Conservation (phyloP, 768 basidiomycete genomes). For the Candolleomyces efflorescens region DNA sequence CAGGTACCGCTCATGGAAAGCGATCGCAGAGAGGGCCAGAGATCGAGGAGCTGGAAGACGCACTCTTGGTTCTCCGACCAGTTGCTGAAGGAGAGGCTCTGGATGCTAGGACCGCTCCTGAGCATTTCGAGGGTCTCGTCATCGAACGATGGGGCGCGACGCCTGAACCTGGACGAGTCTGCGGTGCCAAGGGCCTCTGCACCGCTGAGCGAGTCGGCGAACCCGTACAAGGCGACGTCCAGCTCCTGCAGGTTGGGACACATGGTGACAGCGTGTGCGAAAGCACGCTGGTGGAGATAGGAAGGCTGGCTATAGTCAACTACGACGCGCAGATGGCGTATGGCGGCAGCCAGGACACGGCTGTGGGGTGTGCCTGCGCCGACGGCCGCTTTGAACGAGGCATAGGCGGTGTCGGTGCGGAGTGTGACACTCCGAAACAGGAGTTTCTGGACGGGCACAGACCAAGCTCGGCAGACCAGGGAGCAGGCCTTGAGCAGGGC, state of each 20-base stretch:
- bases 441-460: slow-evolving; percentile 56
- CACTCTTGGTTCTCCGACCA: slow-evolving; percentile 62
- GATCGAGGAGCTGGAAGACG: slow-evolving; percentile 56
- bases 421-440: slow-evolving; percentile 58
- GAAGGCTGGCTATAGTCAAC: slow-evolving; percentile 68
- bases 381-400: slow-evolving; percentile 50
- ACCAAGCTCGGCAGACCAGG: slow-evolving; percentile 67
- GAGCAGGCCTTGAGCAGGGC: slow-evolving; percentile 49
- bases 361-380: slow-evolving; percentile 44
- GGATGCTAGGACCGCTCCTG: slow-evolving; percentile 45
- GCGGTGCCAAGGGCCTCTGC: slow-evolving; percentile 16
- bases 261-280: slow-evolving; percentile 51
- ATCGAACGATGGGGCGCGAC: slow-evolving; percentile 52
- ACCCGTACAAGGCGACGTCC: slow-evolving; percentile 56
- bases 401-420: slow-evolving; percentile 47
- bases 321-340: slow-evolving; percentile 49
- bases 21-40: slow-evolving; percentile 55
- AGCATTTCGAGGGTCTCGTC: slow-evolving; percentile 29
- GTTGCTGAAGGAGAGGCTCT: slow-evolving; percentile 59
- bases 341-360: slow-evolving; percentile 46
- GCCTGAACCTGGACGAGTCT: slow-evolving; percentile 42
- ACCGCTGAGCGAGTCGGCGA: slow-evolving; percentile 38
- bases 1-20: slow-evolving; percentile 58
- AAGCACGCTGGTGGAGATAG: slow-evolving; percentile 49
- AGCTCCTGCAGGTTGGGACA: slow-evolving; percentile 60